Evolutionary conservation across 2,329 filamentous ascomycete genomes (phyloP).

Genomic region (Ilyonectria destructans): DNA sequence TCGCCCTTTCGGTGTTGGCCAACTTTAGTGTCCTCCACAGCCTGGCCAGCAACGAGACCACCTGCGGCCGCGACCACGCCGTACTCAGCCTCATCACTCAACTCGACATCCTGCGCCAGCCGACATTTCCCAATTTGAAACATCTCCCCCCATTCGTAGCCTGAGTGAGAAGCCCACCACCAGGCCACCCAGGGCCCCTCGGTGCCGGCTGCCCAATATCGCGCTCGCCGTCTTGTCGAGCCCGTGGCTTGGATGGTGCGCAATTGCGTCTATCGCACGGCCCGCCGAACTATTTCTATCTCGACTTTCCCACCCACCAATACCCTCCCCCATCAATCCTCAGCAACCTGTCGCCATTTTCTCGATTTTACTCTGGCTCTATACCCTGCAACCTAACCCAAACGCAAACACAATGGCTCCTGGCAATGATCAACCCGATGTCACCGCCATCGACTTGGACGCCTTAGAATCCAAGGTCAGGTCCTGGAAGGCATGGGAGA

Average conservation of each 20-base stretch:
- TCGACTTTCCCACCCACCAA: not conserved
- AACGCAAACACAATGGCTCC: constrained; percentile 9
- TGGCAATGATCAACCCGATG: not conserved
- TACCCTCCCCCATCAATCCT: not conserved
- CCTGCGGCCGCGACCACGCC: not conserved
- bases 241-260: not conserved
- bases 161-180: constrained; percentile 13
- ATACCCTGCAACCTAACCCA: not conserved
- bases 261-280: not conserved
- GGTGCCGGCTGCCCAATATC: not conserved
- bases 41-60: not conserved
- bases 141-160: constrained; percentile 17
- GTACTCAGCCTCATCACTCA: not conserved
- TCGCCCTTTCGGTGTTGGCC: not conserved
- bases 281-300: not conserved
- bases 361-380: not conserved
- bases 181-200: not conserved
- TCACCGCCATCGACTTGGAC: constrained; percentile 2
- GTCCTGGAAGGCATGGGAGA: constrained; percentile 53
- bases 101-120: not conserved
- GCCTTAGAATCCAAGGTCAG: constrained; percentile 5
- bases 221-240: not conserved
- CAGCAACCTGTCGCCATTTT: not conserved
- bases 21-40: not conserved
- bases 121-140: not conserved